Evolutionary conservation across 164 flowering plant species (phyloP).

Genomic region (Protea cynaroides): DNA sequence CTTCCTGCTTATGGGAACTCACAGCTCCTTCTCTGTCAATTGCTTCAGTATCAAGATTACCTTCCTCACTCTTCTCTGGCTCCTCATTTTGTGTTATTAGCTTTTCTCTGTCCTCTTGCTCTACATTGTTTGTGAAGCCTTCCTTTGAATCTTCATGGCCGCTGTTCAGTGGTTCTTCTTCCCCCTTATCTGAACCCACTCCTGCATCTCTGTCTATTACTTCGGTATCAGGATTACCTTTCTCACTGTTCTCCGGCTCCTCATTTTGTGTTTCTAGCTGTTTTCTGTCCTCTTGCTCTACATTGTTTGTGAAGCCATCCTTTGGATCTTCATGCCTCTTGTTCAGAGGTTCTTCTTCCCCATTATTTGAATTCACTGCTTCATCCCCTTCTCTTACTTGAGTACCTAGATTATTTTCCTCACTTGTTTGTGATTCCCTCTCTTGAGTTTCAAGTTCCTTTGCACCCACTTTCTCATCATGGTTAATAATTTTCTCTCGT

Average conservation of each 20-base stretch:
- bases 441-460: slow-evolving; percentile 4
- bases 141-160: no score
- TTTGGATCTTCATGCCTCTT: background rate
- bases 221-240: background rate
- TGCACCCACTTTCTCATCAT: slow-evolving; percentile 3
- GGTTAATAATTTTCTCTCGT: background rate
- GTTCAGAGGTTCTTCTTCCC: background rate
- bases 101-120: no score
- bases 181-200: background rate
- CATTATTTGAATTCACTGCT: background rate
- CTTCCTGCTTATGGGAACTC: no score
- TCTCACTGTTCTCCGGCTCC: background rate
- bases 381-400: background rate
- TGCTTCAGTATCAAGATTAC: no score
- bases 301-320: background rate
- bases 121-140: no score
- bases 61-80: no score
- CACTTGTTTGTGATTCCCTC: background rate
- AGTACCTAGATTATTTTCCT: slow-evolving; percentile 3
- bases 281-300: background rate
- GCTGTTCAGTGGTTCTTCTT: no score
- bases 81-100: no score
- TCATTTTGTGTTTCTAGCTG: background rate
- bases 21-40: no score
- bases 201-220: slow-evolving; percentile 1